Evolutionary conservation across 2,329 filamentous ascomycete species (phyloP).

Genomic region (Claviceps pusilla): DNA sequence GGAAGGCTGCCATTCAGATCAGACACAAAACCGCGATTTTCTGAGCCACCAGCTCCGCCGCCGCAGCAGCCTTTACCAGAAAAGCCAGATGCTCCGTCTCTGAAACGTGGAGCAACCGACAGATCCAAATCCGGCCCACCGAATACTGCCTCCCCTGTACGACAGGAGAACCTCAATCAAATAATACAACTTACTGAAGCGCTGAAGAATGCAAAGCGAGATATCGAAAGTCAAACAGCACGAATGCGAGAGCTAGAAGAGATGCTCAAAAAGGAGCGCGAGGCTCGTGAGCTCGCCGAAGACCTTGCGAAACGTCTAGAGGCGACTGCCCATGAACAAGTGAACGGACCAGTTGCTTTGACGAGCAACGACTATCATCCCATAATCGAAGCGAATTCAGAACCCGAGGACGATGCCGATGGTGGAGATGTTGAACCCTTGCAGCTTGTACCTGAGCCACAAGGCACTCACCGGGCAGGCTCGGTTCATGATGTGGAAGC

Average conservation of each 20-base stretch:
- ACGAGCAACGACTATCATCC: slow-evolving; percentile 12
- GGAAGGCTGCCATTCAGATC: slow-evolving; percentile 44
- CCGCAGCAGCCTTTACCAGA: slow-evolving; percentile 87
- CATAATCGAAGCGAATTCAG: slow-evolving; percentile 10
- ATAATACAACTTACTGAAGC: slow-evolving; percentile 76
- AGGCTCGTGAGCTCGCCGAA: slow-evolving; percentile 71
- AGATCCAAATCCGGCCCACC: slow-evolving; percentile 44
- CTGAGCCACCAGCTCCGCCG: slow-evolving; percentile 82
- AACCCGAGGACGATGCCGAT: slow-evolving; percentile 5
- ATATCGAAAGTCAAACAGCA: slow-evolving; percentile 68
- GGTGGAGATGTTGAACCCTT: neutral
- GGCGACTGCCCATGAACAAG: slow-evolving; percentile 29
- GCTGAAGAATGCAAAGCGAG: slow-evolving; percentile 66
- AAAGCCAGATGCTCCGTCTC: slow-evolving; percentile 65
- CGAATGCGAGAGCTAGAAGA: slow-evolving; percentile 67
- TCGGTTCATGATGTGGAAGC: slow-evolving; percentile 14
- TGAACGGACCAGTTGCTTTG: slow-evolving; percentile 14
- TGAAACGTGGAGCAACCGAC: slow-evolving; percentile 66
- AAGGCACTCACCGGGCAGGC: neutral
- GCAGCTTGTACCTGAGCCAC: neutral
- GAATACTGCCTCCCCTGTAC: slow-evolving; percentile 44
- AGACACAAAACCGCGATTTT: slow-evolving; percentile 73
- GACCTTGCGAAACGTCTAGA: slow-evolving; percentile 59
- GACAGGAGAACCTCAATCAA: slow-evolving; percentile 50
- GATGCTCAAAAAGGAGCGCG: slow-evolving; percentile 60